Evolutionary conservation across 495 filamentous ascomycete genomes (phyloP).

Genomic region (Chlorociboria aeruginascens): DNA sequence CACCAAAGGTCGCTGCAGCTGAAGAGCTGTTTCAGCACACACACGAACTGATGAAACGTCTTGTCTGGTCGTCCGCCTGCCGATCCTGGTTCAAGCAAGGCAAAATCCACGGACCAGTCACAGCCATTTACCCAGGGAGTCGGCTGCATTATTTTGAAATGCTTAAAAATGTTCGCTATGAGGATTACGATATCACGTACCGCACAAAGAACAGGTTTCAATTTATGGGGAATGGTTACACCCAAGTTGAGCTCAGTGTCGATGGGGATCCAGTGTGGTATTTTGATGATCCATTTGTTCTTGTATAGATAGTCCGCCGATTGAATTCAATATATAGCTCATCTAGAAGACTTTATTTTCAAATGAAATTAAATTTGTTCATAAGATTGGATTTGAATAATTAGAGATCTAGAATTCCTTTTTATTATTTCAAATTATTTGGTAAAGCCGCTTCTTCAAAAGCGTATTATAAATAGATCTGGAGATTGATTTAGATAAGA

Average conservation of each 20-base stretch:
- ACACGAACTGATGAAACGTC: conserved; percentile 47
- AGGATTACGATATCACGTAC: conserved; percentile 32
- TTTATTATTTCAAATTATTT: too few relatives aligned
- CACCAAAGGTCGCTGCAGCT: conserved; percentile 36
- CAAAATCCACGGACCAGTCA: conserved; percentile 21
- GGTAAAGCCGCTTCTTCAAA: too few relatives aligned
- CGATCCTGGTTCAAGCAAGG: conserved; percentile 24
- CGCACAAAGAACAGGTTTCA: conserved; percentile 1
- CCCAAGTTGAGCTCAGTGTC: background rate
- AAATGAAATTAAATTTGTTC: too few relatives aligned
- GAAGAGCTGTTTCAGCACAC: conserved; percentile 52
- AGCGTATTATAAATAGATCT: too few relatives aligned
- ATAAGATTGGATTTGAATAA: too few relatives aligned
- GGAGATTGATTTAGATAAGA: too few relatives aligned
- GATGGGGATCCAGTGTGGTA: conserved; percentile 12
- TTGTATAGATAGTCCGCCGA: background rate
- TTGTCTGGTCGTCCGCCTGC: conserved; percentile 32
- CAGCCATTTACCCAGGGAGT: conserved; percentile 23
- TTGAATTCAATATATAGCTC: too few relatives aligned
- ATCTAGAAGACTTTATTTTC: too few relatives aligned
- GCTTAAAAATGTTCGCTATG: conserved; percentile 30
- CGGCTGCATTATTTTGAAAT: conserved; percentile 37
- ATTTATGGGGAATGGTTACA: conserved; percentile 11
- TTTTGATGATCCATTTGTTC: conserved; percentile 9
- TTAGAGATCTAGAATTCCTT: too few relatives aligned